Conservation (phyloP, 345 rosid genomes). For the Streptanthus diversifolius region DNA sequence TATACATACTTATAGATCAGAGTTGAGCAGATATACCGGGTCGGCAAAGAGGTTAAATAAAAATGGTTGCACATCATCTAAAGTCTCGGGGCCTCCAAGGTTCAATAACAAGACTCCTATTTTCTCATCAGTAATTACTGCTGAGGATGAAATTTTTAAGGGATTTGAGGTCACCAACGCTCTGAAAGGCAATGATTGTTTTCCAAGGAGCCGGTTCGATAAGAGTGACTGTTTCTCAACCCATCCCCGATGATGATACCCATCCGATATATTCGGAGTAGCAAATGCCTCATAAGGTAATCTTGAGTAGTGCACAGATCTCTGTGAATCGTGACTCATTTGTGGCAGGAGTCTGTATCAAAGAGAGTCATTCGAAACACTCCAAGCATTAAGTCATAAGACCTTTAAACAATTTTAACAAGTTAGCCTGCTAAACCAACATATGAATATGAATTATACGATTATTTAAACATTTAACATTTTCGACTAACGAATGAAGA, state of each 20-base stretch:
- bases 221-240: slow-evolving; percentile 18
- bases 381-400: background rate
- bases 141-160: slow-evolving; percentile 32
- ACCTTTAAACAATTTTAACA: too few species aligned
- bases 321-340: slow-evolving; percentile 38
- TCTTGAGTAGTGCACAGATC: slow-evolving; percentile 37
- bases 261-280: slow-evolving; percentile 25
- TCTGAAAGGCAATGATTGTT: slow-evolving; percentile 39
- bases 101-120: slow-evolving; percentile 84
- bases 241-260: slow-evolving; percentile 37
- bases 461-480: background rate
- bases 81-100: slow-evolving; percentile 98
- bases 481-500: background rate
- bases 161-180: slow-evolving; percentile 60
- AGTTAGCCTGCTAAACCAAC: too few species aligned
- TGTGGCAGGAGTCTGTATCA: slow-evolving; percentile 44
- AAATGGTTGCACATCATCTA: slow-evolving; percentile 97
- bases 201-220: slow-evolving; percentile 33
- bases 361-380: background rate
- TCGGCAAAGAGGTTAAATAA: slow-evolving; percentile 97
- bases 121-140: slow-evolving; percentile 54
- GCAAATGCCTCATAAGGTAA: slow-evolving; percentile 37
- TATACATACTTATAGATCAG: background rate
- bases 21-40: slow-evolving; percentile 47
- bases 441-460: too few species aligned